phyloP scores from a whole-genome alignment of 2,329 filamentous ascomycete genomes.

The Paecilomyces variotii region DNA sequence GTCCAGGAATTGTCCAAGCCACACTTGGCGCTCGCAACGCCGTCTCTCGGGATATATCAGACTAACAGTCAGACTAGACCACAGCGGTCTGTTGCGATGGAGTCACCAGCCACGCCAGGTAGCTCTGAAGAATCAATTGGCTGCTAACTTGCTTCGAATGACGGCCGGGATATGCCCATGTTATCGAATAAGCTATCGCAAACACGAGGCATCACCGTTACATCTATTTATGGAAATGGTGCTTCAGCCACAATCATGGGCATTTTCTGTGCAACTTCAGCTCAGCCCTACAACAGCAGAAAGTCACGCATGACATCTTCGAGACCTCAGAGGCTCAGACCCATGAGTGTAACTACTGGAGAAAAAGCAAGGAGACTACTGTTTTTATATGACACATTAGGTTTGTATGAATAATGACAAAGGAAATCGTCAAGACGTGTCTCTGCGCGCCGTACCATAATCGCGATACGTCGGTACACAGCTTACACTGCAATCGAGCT shows the following conservation, averaged over 20 bases:
- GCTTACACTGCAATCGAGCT: background rate
- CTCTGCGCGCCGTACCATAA: background rate
- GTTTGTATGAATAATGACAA: background rate
- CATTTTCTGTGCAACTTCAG: background rate
- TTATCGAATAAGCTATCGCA: background rate
- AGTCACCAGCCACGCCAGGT: background rate
- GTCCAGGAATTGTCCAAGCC: background rate
- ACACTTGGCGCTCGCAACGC: background rate
- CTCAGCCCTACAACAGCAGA: background rate
- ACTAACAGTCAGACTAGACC: background rate
- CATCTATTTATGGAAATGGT: background rate
- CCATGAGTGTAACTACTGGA: background rate
- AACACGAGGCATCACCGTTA: background rate
- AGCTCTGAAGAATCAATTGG: background rate
- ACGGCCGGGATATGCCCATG: background rate
- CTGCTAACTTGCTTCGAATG: background rate
- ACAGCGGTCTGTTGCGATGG: background rate
- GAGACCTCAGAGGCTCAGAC: background rate
- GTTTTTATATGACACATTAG: background rate
- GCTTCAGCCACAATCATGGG: background rate
- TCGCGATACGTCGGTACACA: background rate
- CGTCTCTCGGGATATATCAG: background rate
- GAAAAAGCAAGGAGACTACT: background rate
- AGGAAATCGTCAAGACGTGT: background rate
- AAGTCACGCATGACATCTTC: too few species aligned